phyloP scores from a whole-genome alignment of 805 yeast genomes.

The Sugiyamaella marilandica region DNA sequence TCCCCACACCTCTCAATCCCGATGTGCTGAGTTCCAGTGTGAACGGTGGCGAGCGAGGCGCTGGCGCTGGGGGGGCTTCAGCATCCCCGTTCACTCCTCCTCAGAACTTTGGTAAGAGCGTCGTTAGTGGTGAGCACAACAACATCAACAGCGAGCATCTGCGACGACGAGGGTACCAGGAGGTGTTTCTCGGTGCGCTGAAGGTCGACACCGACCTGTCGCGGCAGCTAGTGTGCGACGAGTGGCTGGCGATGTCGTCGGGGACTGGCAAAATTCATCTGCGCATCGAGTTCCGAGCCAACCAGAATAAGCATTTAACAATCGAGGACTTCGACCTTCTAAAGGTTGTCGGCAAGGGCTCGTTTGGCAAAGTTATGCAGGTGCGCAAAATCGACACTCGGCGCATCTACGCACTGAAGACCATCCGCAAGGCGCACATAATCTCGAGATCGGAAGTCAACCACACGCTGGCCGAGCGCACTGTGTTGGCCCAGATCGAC shows the following conservation, averaged over 20 bases:
- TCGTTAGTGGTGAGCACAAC: not conserved
- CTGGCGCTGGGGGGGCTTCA: constrained; percentile 4
- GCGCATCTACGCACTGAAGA: constrained; percentile 90
- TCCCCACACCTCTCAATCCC: constrained; percentile 36
- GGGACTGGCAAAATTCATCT: constrained; percentile 39
- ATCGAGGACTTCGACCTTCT: constrained; percentile 90
- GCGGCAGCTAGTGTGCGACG: constrained; percentile 13
- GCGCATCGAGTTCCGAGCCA: constrained; percentile 66
- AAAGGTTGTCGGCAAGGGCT: constrained; percentile 96
- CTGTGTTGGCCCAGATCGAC: constrained; percentile 86
- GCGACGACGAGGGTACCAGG: constrained; percentile 41
- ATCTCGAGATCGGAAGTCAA: constrained; percentile 92
- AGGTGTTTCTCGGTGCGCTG: constrained; percentile 70
- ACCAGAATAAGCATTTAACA: constrained; percentile 53
- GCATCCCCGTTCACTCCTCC: constrained; percentile 9
- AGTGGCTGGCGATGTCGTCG: constrained; percentile 21
- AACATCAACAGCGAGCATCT: not conserved
- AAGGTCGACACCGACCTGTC: constrained; percentile 42
- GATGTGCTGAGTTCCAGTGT: constrained; percentile 29
- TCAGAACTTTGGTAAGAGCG: not conserved
- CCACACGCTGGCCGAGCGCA: constrained; percentile 93
- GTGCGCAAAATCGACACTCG: constrained; percentile 93
- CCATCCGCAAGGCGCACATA: constrained; percentile 89
- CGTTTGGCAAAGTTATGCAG: constrained; percentile 98
- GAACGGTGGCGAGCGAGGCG: constrained; percentile 7